Conservation (phyloP, 352 stramenopile species). For the Pythium chondricola region DNA sequence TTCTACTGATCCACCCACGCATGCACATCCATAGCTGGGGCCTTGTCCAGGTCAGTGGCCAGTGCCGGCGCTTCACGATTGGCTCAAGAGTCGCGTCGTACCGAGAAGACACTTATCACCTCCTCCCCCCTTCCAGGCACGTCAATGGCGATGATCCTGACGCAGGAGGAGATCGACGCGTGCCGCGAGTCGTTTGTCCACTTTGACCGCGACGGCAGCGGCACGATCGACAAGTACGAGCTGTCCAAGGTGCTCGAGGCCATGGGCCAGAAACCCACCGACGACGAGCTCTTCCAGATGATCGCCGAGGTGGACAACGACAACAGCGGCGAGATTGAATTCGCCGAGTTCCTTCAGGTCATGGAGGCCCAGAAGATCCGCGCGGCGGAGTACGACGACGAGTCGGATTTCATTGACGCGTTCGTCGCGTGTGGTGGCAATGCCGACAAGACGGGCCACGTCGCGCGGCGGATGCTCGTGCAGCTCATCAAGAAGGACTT, state of each 20-base stretch:
- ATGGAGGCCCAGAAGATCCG: conserved; percentile 96
- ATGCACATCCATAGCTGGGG: too few species aligned
- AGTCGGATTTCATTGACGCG: conserved; percentile 96
- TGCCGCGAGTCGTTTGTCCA: conserved; percentile 95
- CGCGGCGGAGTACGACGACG: conserved; percentile 92
- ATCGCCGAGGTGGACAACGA: conserved; percentile 92
- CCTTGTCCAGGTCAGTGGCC: too few species aligned
- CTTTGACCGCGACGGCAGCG: conserved; percentile 94
- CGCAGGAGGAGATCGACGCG: conserved; percentile 94
- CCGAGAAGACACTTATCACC: too few species aligned
- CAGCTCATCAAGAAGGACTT: conserved; percentile 97
- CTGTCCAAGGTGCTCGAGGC: conserved; percentile 93
- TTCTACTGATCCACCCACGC: too few species aligned
- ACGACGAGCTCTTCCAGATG: conserved; percentile 98
- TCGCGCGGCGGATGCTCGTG: conserved; percentile 84
- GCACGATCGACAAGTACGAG: conserved; percentile 95
- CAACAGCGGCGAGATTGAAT: conserved; percentile 96
- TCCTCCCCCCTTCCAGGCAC: background rate
- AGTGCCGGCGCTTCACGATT: too few species aligned
- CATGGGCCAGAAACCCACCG: conserved; percentile 95
- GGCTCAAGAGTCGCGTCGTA: too few species aligned
- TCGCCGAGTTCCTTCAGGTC: conserved; percentile 95
- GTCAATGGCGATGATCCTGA: conserved; percentile 79
- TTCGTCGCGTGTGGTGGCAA: conserved; percentile 94
- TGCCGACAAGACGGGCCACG: conserved; percentile 88